Conservation (phyloP, 2,329 filamentous ascomycete genomes). For the Penicillium sp. region DNA sequence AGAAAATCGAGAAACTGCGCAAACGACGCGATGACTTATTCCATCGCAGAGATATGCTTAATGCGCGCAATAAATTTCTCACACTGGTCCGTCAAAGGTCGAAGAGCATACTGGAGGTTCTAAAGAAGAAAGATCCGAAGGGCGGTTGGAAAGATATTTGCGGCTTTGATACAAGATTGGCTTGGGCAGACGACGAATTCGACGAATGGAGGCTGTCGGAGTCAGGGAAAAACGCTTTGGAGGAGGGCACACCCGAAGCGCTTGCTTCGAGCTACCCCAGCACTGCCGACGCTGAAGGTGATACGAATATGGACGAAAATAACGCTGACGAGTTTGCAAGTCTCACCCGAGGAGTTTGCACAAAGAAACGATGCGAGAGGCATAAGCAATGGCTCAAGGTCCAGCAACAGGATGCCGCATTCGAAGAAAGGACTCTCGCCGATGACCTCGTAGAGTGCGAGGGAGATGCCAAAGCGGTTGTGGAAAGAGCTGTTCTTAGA, state of each 20-base stretch:
- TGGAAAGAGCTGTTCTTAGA: constrained; percentile 50
- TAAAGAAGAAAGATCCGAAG: constrained; percentile 52
- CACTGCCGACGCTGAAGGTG: constrained; percentile 37
- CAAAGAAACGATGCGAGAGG: constrained; percentile 53
- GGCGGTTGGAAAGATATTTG: constrained; percentile 55
- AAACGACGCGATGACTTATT: constrained; percentile 40
- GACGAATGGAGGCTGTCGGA: constrained; percentile 50
- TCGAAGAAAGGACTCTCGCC: constrained; percentile 47
- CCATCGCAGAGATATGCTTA: constrained; percentile 46
- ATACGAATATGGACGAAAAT: constrained; percentile 41
- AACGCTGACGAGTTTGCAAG: constrained; percentile 36
- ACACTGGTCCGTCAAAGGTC: constrained; percentile 47
- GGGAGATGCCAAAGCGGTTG: constrained; percentile 46
- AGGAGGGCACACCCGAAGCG: constrained; percentile 42
- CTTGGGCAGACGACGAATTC: constrained; percentile 56
- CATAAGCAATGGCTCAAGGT: constrained; percentile 55
- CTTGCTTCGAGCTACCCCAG: constrained; percentile 33
- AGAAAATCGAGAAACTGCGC: constrained; percentile 44
- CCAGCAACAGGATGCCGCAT: constrained; percentile 50
- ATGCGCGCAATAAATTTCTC: constrained; percentile 49
- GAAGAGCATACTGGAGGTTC: constrained; percentile 47
- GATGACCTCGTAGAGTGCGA: constrained; percentile 46
- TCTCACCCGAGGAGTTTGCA: constrained; percentile 49
- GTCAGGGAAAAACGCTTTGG: constrained; percentile 44
- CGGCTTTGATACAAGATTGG: constrained; percentile 52